These are phyloP conservation scores for Oehlia diaphana DNA, from an alignment of 192 early-diverging fungal species.

Conservation along the genomic window DNA sequence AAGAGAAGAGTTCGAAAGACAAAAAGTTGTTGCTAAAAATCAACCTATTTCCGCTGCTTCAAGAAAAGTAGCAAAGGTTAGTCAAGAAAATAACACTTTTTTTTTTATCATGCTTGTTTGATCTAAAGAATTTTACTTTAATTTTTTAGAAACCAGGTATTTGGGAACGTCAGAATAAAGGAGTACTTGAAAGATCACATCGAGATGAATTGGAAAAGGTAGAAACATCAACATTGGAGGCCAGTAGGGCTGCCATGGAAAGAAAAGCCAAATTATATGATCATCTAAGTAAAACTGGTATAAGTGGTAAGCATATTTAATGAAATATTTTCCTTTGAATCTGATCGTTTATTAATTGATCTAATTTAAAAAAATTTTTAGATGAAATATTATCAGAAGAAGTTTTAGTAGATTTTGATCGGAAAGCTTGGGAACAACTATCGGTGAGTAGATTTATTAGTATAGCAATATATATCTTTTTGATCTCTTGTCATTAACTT, in stretches of 20 bases:
- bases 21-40: constrained; percentile 14
- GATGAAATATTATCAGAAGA: constrained; percentile 37
- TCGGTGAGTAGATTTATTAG: constrained; percentile 13
- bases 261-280: constrained; percentile 64
- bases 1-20: constrained; percentile 28
- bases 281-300: constrained; percentile 34
- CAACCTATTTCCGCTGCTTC: constrained; percentile 8
- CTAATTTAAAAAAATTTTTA: not conserved
- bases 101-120: not conserved
- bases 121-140: not conserved
- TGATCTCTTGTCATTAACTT: not conserved
- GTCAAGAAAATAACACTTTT: not conserved
- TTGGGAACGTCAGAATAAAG: constrained; percentile 49
- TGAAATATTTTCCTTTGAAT: not conserved
- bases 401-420: constrained; percentile 61
- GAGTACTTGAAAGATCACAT: constrained; percentile 39
- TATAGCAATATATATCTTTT: not conserved
- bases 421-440: constrained; percentile 38
- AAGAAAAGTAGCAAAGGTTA: constrained; percentile 12
- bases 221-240: constrained; percentile 30
- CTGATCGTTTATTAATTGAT: not conserved
- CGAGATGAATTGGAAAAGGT: constrained; percentile 41
- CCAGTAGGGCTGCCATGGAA: constrained; percentile 50
- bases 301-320: constrained; percentile 21
- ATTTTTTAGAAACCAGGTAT: constrained; percentile 34